Conservation (phyloP, 2,329 filamentous ascomycete species). For the Daldinia sp. region DNA sequence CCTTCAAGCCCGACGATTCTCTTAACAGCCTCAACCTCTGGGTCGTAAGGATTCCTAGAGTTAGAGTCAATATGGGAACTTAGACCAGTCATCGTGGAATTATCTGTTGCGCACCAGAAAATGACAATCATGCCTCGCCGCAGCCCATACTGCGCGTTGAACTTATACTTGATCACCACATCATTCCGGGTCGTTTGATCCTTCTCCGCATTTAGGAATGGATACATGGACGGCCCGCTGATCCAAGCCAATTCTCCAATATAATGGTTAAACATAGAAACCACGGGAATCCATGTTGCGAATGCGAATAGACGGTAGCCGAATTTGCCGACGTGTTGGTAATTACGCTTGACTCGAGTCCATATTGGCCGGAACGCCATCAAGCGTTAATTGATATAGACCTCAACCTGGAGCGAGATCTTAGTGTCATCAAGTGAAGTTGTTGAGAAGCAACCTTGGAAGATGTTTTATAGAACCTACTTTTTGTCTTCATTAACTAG, state of each 20-base stretch:
- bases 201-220: constrained; percentile 74
- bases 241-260: constrained; percentile 67
- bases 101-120: constrained; percentile 61
- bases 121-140: constrained; percentile 78
- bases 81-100: not conserved
- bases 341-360: constrained; percentile 43
- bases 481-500: not conserved
- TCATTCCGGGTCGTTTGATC: constrained; percentile 64
- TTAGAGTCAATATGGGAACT: constrained; percentile 17
- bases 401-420: not conserved
- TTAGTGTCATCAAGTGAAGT: not conserved
- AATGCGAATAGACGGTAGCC: constrained; percentile 60
- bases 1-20: constrained; percentile 82
- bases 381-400: constrained; percentile 16
- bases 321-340: constrained; percentile 46
- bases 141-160: constrained; percentile 64
- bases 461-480: not conserved
- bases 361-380: constrained; percentile 52
- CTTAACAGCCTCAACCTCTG: constrained; percentile 78
- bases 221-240: constrained; percentile 76
- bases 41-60: constrained; percentile 72
- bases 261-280: constrained; percentile 68
- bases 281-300: constrained; percentile 68
- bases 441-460: not conserved
- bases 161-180: constrained; percentile 66